phyloP scores from a whole-genome alignment of 371 early-diverging fungal species.

The Parasitella parasitica region DNA sequence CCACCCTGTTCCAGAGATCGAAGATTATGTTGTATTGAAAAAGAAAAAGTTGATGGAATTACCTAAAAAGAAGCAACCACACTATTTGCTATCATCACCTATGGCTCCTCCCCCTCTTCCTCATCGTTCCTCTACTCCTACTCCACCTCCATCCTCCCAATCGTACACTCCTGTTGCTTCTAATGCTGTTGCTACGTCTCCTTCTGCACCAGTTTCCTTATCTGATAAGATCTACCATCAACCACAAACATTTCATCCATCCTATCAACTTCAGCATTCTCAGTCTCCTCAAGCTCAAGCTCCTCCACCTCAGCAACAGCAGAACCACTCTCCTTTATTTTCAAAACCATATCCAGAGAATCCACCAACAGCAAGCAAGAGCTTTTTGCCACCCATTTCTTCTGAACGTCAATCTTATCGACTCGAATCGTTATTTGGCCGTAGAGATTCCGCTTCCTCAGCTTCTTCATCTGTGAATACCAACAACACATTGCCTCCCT shows the following conservation, averaged over 20 bases:
- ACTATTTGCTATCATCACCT: neutral
- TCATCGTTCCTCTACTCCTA: neutral
- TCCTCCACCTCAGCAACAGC: neutral
- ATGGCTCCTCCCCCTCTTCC: neutral
- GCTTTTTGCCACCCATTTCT: slow-evolving; percentile 29
- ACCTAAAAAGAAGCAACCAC: neutral
- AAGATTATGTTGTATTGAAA: slow-evolving; percentile 23
- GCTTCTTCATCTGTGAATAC: slow-evolving; percentile 14
- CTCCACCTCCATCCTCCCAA: neutral
- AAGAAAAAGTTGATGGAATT: slow-evolving; percentile 5
- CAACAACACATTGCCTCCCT: slow-evolving; percentile 18
- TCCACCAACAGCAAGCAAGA: slow-evolving; percentile 1
- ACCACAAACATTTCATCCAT: slow-evolving; percentile 2
- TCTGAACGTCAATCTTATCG: slow-evolving; percentile 27
- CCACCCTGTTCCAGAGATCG: slow-evolving; percentile 29
- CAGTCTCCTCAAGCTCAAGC: neutral
- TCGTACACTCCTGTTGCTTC: neutral
- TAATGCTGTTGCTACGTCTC: neutral
- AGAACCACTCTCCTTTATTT: neutral
- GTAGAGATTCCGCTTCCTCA: slow-evolving; percentile 18
- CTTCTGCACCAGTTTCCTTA: neutral
- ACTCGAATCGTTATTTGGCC: slow-evolving; percentile 23
- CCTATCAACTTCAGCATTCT: neutral
- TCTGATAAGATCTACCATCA: slow-evolving; percentile 10
- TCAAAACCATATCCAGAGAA: neutral